Evolutionary conservation across 495 filamentous ascomycete species (phyloP).

Genomic region (Penicillium antarcticum): DNA sequence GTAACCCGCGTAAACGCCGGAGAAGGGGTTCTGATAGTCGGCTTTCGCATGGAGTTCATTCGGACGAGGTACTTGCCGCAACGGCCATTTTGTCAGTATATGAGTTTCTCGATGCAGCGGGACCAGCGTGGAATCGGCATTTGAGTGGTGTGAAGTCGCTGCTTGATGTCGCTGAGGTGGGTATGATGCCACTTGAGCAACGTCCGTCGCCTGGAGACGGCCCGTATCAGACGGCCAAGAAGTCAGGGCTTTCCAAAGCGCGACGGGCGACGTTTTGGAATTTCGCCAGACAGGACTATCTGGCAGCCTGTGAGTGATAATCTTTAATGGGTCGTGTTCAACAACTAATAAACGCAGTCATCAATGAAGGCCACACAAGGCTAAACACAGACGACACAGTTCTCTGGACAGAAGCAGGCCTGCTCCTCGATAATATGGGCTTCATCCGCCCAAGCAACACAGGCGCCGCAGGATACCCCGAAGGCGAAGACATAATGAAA

Average conservation of each 20-base stretch:
- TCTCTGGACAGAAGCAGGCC: slow-evolving; percentile 60
- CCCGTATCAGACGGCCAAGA: slow-evolving; percentile 27
- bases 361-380: slow-evolving; percentile 58
- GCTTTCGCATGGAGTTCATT: slow-evolving; percentile 42
- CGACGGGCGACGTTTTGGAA: slow-evolving; percentile 63
- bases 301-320: slow-evolving; percentile 55
- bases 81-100: slow-evolving; percentile 63
- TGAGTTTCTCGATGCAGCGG: slow-evolving; percentile 60
- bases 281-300: slow-evolving; percentile 62
- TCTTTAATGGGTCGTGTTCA: neutral
- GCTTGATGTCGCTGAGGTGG: slow-evolving; percentile 59
- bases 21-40: slow-evolving; percentile 38
- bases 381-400: slow-evolving; percentile 58
- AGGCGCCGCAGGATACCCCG: slow-evolving; percentile 39
- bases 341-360: slow-evolving; percentile 39
- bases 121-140: slow-evolving; percentile 61
- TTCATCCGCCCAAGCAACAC: slow-evolving; percentile 54
- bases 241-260: slow-evolving; percentile 47
- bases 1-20: slow-evolving; percentile 38
- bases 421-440: slow-evolving; percentile 53
- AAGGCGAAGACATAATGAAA: slow-evolving; percentile 48
- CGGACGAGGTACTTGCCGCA: slow-evolving; percentile 60
- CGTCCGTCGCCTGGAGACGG: slow-evolving; percentile 35
- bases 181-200: slow-evolving; percentile 57
- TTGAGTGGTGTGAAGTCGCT: slow-evolving; percentile 61